Base-by-base conservation (phyloP, 1,139 yeast genomes). In the Magnusiomyces ingens region DNA sequence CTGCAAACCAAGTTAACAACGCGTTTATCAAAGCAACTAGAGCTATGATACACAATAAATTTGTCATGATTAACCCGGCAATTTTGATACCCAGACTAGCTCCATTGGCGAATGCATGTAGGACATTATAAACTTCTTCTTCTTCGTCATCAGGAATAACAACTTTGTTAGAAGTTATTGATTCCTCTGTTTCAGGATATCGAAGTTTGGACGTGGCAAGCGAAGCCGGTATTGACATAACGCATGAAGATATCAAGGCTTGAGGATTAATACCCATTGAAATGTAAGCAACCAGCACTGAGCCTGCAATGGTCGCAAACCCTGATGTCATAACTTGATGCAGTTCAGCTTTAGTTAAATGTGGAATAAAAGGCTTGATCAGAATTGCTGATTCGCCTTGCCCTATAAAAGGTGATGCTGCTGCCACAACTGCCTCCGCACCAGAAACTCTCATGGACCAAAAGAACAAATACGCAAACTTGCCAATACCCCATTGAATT, bases 141-240 rank as follows among this genome's bases (percentile, higher is more conserved):
- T 70, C 70, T 47, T 73, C 72, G 35, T 70, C 71, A 48, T 77
- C 76, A 4, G 81, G 78, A 55, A 79, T 69, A 21, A 75, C 73
- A 41, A 77, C 74, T 53, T 70, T 71, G 49, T 84, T 82, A 54
- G 74, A 67, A 22, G 85, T 76, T 45, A 81, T 62, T 1, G 85
- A 75, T 56, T 71, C 75, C 60, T 82, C 85, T 18, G 79, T 75
- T 64, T 82, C 87, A 15, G 87, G 87, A 60, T 70, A 73, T 66
- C 86, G 75, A 60, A 82, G 72, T 64, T 81, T 81, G 17, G 86
- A 80, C 26, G 81, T 78, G 10, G 85, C 84, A 57, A 82, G 71
- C 10, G 85, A 78, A 35, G 84, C 84, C 5, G 87, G 87, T 64
- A 82, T 81, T 1, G 85, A 81, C 87, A 82, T 82, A 57, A 82